Evolutionary conservation across 495 filamentous ascomycete genomes (phyloP).

Genomic region (Podospora anserina): DNA sequence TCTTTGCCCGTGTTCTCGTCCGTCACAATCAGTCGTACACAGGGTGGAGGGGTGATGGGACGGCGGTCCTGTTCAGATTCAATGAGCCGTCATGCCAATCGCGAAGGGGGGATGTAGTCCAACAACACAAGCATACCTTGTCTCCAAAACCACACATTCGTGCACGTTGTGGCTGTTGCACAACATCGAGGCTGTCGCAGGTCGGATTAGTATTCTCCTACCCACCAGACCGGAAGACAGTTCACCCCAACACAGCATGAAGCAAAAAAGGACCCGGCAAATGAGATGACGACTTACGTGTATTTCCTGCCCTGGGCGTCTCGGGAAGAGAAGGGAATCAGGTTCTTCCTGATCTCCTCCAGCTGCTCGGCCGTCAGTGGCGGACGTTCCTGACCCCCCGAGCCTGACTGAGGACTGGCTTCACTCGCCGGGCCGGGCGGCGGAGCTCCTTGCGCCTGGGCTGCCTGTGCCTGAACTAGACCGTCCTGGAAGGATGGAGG

Average conservation of each 20-base stretch:
- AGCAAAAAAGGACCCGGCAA: background rate
- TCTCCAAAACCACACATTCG: conserved; percentile 99
- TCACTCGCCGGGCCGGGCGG: conserved; percentile 21
- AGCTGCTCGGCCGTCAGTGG: conserved; percentile 32
- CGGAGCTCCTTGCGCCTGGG: conserved; percentile 22
- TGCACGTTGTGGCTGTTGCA: conserved; percentile 89
- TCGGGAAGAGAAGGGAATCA: conserved; percentile 31
- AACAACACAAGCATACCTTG: conserved; percentile 59
- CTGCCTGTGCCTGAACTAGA: conserved; percentile 12
- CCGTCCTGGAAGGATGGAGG: conserved; percentile 29
- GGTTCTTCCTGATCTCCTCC: conserved; percentile 27
- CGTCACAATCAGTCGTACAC: conserved; percentile 77
- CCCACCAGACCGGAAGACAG: background rate
- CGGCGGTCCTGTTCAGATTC: conserved; percentile 67
- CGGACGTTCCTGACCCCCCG: conserved; percentile 22
- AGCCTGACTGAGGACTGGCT: conserved; percentile 16
- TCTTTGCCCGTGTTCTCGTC: conserved; percentile 80
- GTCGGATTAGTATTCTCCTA: conserved; percentile 20
- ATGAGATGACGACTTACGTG: conserved; percentile 23
- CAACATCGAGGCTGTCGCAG: conserved; percentile 65
- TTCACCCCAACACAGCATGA: background rate
- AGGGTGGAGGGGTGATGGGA: conserved; percentile 94
- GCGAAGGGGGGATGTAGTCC: background rate
- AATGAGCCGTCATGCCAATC: conserved; percentile 16
- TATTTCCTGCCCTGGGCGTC: conserved; percentile 31